phyloP scores from a whole-genome alignment of 345 rosid species.

The Diplotaxis tenuifolia region DNA sequence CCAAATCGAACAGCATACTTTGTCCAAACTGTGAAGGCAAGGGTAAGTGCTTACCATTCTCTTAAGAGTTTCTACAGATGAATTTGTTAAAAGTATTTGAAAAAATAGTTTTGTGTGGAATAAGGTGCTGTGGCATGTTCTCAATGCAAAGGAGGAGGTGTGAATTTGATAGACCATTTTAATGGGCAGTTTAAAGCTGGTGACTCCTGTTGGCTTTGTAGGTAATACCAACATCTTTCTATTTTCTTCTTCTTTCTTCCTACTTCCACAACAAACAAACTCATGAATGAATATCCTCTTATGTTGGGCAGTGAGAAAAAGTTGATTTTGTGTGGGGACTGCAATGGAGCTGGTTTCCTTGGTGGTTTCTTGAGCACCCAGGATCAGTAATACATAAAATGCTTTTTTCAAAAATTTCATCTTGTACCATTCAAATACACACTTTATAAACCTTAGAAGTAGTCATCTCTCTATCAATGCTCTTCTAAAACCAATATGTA shows the following conservation, averaged over 20 bases:
- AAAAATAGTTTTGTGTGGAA: neutral
- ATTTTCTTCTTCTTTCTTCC: neutral
- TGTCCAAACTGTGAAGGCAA: conserved; percentile 78
- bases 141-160: conserved; percentile 82
- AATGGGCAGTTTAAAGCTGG: conserved; percentile 96
- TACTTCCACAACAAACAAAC: neutral
- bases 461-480: neutral
- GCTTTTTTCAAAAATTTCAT: neutral
- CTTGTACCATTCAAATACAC: neutral
- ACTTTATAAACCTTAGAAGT: neutral
- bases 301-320: neutral
- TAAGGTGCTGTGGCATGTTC: conserved; percentile 59
- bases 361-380: neutral
- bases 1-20: conserved; percentile 59
- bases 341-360: neutral
- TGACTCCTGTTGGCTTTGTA: conserved; percentile 90
- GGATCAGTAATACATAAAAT: neutral
- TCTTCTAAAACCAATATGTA: neutral
- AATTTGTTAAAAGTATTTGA: neutral
- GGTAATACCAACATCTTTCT: conserved; percentile 41
- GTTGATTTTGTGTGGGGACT: neutral
- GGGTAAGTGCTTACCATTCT: conserved; percentile 40
- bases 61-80: neutral
- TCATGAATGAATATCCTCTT: neutral
- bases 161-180: conserved; percentile 85